phyloP scores from a whole-genome alignment of 2,329 filamentous ascomycete genomes.

The Blastomyces emzantsi region DNA sequence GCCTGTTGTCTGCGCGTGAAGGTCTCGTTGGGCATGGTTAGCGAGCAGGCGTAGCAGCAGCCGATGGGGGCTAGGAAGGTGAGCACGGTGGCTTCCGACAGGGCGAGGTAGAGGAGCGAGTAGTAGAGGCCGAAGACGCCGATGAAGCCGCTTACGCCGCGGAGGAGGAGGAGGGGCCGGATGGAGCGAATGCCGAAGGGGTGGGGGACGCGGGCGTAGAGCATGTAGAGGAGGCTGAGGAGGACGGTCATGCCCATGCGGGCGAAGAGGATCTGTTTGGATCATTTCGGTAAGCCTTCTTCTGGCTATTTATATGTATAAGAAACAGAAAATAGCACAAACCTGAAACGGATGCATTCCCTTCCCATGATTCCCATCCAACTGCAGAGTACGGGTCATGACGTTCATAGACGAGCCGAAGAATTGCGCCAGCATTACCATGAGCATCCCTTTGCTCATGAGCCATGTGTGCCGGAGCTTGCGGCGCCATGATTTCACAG shows the following conservation, averaged over 20 bases:
- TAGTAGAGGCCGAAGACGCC: conserved; percentile 74
- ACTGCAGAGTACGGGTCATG: conserved; percentile 64
- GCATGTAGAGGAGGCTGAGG: conserved; percentile 64
- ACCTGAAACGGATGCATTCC: conserved; percentile 72
- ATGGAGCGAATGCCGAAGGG: conserved; percentile 61
- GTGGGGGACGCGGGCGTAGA: conserved; percentile 55
- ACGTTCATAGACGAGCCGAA: conserved; percentile 85
- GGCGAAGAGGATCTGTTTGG: conserved; percentile 58
- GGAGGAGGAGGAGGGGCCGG: conserved; percentile 55
- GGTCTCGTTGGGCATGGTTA: conserved; percentile 60
- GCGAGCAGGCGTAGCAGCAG: conserved; percentile 69
- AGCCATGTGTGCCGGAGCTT: conserved; percentile 41
- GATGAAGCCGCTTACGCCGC: conserved; percentile 64
- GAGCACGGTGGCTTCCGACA: conserved; percentile 82
- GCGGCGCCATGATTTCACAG: conserved; percentile 17
- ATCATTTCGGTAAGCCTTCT: no score
- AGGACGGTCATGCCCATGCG: conserved; percentile 67
- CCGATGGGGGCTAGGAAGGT: conserved; percentile 77
- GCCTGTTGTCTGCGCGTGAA: conserved; percentile 71
- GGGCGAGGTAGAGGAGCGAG: conserved; percentile 65
- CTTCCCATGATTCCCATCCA: conserved; percentile 54
- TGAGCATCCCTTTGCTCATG: conserved; percentile 60
- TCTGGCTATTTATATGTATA: no score
- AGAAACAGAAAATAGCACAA: conserved; percentile 10
- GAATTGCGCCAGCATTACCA: conserved; percentile 66